Conservation (phyloP, 129 eudicot genomes). For the Pittosporum tobira region DNA sequence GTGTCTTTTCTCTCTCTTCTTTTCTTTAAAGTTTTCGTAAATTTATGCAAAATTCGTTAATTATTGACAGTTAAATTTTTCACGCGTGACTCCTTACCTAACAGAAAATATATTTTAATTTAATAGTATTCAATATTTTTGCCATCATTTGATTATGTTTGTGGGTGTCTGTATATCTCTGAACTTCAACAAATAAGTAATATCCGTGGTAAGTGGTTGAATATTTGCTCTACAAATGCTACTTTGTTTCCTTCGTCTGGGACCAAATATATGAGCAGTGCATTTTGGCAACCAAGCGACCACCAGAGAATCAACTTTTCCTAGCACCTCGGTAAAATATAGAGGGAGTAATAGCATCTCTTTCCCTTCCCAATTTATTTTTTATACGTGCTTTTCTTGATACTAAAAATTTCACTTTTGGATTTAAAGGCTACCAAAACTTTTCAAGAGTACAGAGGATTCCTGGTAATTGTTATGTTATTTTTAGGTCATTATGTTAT, state of each 20-base stretch:
- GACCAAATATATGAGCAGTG: conserved; percentile 8
- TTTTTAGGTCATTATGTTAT: neutral
- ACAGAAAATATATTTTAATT: too few relatives aligned
- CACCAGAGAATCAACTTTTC: conserved; percentile 39
- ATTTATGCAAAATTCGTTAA: neutral
- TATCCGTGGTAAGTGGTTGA: conserved; percentile 28
- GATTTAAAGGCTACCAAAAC: conserved; percentile 51
- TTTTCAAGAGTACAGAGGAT: conserved; percentile 54
- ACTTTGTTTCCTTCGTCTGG: conserved; percentile 19
- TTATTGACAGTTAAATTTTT: too few relatives aligned
- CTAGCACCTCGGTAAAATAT: conserved; percentile 52
- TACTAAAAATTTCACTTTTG: conserved; percentile 51
- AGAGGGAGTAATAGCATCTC: conserved; percentile 57
- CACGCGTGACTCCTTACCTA: too few relatives aligned
- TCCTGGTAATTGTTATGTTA: conserved; percentile 56
- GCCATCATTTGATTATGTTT: too few relatives aligned
- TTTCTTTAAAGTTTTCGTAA: neutral
- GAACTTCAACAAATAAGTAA: conserved; percentile 19
- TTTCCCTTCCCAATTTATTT: conserved; percentile 35
- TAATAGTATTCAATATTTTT: too few relatives aligned
- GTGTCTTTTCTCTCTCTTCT: neutral
- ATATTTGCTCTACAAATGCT: conserved; percentile 15
- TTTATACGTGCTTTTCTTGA: conserved; percentile 40
- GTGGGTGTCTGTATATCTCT: too few relatives aligned
- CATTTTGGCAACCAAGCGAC: conserved; percentile 5